Base-by-base conservation (phyloP, 345 rosid genomes). In the Eucalyptus erythrocorys region DNA sequence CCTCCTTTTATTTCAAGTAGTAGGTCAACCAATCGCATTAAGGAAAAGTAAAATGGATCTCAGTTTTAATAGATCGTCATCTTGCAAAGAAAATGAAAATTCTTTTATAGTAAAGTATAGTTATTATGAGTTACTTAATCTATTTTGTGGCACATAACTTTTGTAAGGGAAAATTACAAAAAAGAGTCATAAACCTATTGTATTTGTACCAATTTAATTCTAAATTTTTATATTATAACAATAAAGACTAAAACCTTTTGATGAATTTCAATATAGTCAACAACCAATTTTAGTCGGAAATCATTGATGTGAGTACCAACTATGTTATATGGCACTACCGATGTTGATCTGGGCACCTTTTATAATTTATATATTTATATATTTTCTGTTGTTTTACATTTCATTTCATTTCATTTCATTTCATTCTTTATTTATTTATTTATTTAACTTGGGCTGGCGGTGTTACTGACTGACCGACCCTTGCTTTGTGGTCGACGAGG, bases 281-380 rank as follows among this genome's bases (percentile, higher is more conserved):
- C 24, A 24, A 10, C 2, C 61, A 55, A 4, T 55, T 55, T 9
- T 55, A 1, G 30, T 55, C 1, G 3, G 0, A 55, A 24, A 55
- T 24, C 6, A 5, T 55, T 55, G 3, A 55, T 9, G 30, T 55
- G 30, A 55, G 61, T 0, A 0, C 3, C 1, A 0, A 24, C 6
- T 24, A 0, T 55, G 30, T 26, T 24, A 10, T 55, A 26, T 9
- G 13, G 13, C 2, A 24, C 13, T 9, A 55, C 1, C 6, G 1
- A 55, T 0, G 5, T 22, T 22, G 2, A 53, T 53, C 1, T 53
- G 3, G 11, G 22, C 5, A 8, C 59, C 1, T 55, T 55, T 55
- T 9, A 55, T 55, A 55, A 55, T 1, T 55, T 55, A 19, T 51
- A 51, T 51, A 19, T 51, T 7, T 10, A 51, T 51, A 51, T 1